Evolutionary conservation across 164 flowering plant genomes (phyloP), one percentile per base, ranked within the genome.

Genomic region (Houttuynia cordata): DNA sequence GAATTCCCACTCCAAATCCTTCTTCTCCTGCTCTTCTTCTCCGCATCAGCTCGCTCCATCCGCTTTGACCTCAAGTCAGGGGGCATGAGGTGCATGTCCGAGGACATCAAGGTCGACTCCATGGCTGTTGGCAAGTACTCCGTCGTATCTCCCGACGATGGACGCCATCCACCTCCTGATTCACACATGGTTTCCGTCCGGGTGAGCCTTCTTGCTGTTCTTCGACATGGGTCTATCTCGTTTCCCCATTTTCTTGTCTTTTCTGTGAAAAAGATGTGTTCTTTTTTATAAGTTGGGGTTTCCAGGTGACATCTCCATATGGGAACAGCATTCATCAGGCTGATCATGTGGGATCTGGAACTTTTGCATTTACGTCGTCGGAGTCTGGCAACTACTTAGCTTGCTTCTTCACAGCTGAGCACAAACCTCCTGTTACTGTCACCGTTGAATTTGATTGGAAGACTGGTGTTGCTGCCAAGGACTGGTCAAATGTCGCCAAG

Each of bases 401-500:
- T 53, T 88, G 96, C 68, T 81, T 86, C 67, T 81, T 74, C 80
- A 79, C 70, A 14, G 39, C 66, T 5, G 83, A 78, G 15, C 83
- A 77, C 63, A 75, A 75, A 63, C 85, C 85, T 5, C 51, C 73
- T 19, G 8, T 8, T 0, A 74, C 70, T 0, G 2, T 83, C 14
- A 58, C 84, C 0, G 51, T 88, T 56, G 93, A 88, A 20, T 86
- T 88, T 57, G 91, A 83, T 9, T 88, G 96, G 96, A 83, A 63
- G 68, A 80, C 80, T 21, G 96, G 96, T 25, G 78, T 88, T 64
- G 82, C 80, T 51, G 84, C 93, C 1, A 84, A 74, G 70, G 96
- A 83, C 57, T 89, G 96, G 93, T 56, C 86, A 4, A 84, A 75
- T 24, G 83, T 89, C 19, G 93, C 91, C 50, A 83, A 82, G 76